Base-by-base conservation (phyloP, 352 stramenopile genomes). In the Globisporangium sylvaticum region DNA sequence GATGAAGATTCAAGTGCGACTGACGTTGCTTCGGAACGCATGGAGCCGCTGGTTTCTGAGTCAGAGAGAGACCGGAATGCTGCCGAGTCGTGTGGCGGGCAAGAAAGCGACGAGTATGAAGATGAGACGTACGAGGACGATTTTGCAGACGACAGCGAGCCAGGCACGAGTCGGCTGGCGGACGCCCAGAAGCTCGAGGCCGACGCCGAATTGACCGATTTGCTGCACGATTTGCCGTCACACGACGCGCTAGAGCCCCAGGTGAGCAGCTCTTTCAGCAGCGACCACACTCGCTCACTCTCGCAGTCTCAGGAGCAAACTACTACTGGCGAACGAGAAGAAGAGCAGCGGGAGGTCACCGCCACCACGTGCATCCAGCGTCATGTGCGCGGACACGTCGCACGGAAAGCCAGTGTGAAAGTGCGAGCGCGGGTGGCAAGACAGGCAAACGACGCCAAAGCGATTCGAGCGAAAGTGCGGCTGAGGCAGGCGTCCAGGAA, bases 201-300 rank as follows among this genome's bases (percentile, higher is more conserved):
- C 3, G 76, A 83, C 31, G 59, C 67, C 1, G 78, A 86, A 12
- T 54, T 86, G 52, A 79, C 83, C 22, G 76, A 83, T n/a, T 71
- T 86, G 57, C 48, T 84, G 18, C 71, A 77, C 14, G 58, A 63
- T 3, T 58, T 71, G 22, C 64, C 74, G 9, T 31, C 50, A 20
- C 32, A 67, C 31, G 48, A 73, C 10, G n/a, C 32, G 4, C n/a
- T 58, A 32, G n/a, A 18, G 2, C 1, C 22, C 27, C 22, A 57
- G n/a, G n/a, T 27, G 4, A 52, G 14, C 12, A 46, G 3, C 10
- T 32, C 7, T 6, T 4, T n/a, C 8, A 62, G 20, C 37, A 31
- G 1, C 20, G 9, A 32, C 29, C 15, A 15, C 18, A 37, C 12
- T 18, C 1, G 3, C 22, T 69, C 12, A 27, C 8, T 29, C 4